Evolutionary conservation across 169 alveolate genomes (phyloP), one percentile per base, ranked within the genome.

Genomic region (Plasmodium gonderi): DNA sequence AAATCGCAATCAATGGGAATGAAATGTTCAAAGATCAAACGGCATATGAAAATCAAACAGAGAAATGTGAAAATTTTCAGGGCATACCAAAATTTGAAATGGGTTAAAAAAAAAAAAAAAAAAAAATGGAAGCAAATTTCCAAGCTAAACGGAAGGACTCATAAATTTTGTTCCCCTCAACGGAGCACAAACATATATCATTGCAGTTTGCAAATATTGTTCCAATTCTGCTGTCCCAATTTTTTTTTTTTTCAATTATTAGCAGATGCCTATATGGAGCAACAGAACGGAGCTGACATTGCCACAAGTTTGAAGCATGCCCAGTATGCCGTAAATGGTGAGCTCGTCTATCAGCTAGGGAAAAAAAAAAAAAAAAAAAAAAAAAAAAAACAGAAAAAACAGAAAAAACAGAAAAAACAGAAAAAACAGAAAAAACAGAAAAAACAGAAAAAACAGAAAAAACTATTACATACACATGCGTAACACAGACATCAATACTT

Each of bases 261-360:
- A 42, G 31, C 49, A 75, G 80, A 20, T 29, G 40, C 65, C 44
- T 11, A 20, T 45, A 87, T 31, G 6, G 68, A 47, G 36, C 38
- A 11, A 20, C 67, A 44, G 29, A 47, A 60, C 29, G 36, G 9
- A 11, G 78, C 72, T 2, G 91, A 90, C 51, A 47, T 90, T 78
- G 42, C 80, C 36, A 29, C 36, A 69, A 90, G 94, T 45, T 38
- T 90, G 45, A 90, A 78, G 64, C 94, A 90, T 65, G 90, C 94
- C 14, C 94, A 90, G 40, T 90, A 90, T 77, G 94, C 94, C 8
- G 90, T 78, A 11, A 90, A 90, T 67, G 94, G 94, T 90, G 36
- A 60, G 75, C 36, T 29, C n/a, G n/a, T n/a, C n/a, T n/a, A 23
- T 1, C 49, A 36, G 69, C n/a, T 44, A 45, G 17, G 42, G 26